phyloP scores from a whole-genome alignment of 768 basidiomycete genomes.

The Heimioporus sp. region DNA sequence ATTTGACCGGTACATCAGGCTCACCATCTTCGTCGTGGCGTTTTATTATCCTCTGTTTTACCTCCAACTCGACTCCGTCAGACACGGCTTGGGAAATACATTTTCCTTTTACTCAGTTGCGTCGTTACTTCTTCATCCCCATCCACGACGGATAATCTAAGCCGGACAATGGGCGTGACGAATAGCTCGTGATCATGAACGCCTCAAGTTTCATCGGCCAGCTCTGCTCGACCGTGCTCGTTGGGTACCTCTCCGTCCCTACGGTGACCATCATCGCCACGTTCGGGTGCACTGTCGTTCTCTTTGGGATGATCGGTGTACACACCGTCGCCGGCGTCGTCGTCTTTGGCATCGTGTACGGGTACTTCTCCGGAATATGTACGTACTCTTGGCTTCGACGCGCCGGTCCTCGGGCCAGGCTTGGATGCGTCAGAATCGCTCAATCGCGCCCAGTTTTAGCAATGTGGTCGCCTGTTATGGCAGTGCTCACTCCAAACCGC shows the following conservation, averaged over 20 bases:
- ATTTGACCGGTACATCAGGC: constrained; percentile 4
- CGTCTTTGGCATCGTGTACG: constrained; percentile 45
- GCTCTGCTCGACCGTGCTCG: constrained; percentile 45
- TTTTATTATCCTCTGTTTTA: constrained; percentile 60
- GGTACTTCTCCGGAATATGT: constrained; percentile 53
- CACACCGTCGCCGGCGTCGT: constrained; percentile 39
- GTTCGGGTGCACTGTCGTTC: constrained; percentile 35
- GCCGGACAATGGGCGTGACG: not conserved
- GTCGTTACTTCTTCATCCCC: constrained; percentile 5
- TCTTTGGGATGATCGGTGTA: constrained; percentile 49
- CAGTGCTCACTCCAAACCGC: constrained; percentile 42
- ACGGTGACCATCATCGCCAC: constrained; percentile 36
- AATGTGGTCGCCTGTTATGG: constrained; percentile 43
- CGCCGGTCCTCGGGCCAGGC: not conserved
- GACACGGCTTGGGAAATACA: constrained; percentile 41
- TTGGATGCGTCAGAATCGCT: not conserved
- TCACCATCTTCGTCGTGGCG: constrained; percentile 36
- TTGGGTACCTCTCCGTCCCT: constrained; percentile 42
- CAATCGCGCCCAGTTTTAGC: constrained; percentile 31
- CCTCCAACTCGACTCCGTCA: constrained; percentile 53
- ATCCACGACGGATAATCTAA: not conserved
- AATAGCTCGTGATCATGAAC: constrained; percentile 56
- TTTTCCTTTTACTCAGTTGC: constrained; percentile 61
- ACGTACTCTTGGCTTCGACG: constrained; percentile 5
- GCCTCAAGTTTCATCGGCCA: constrained; percentile 54